Conservation (phyloP, 257 asterid species). For the Fraxinus pennsylvanica region DNA sequence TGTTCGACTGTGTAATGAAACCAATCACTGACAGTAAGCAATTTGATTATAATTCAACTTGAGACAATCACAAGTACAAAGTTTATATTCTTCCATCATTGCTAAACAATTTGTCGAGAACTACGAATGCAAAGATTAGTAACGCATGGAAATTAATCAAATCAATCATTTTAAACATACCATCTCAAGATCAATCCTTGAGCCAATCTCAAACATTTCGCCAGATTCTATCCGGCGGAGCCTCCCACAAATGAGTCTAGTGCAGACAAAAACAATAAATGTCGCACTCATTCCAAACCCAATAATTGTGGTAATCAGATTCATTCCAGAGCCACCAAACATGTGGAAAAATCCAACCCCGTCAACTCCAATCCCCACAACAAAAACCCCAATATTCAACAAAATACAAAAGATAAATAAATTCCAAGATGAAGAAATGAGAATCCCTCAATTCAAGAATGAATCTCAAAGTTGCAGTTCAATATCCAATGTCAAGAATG, state of each 20-base stretch:
- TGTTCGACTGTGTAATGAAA: neutral
- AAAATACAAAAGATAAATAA: slow-evolving; percentile 7
- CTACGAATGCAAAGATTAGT: neutral
- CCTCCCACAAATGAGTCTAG: slow-evolving; percentile 80
- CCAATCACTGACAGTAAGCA: neutral
- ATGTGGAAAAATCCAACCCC: slow-evolving; percentile 31
- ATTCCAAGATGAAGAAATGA: slow-evolving; percentile 34
- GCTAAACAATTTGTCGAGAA: neutral
- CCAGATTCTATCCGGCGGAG: slow-evolving; percentile 62
- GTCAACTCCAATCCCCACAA: slow-evolving; percentile 23
- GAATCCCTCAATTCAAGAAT: slow-evolving; percentile 18
- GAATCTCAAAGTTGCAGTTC: slow-evolving; percentile 23
- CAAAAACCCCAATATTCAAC: neutral
- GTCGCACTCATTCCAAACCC: slow-evolving; percentile 98
- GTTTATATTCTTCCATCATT: neutral
- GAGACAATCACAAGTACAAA: neutral
- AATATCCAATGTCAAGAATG: slow-evolving; percentile 26
- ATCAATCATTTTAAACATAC: slow-evolving; percentile 33
- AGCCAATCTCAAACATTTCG: slow-evolving; percentile 69
- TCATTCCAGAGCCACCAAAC: slow-evolving; percentile 78
- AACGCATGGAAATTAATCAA: neutral
- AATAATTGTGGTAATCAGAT: slow-evolving; percentile 78
- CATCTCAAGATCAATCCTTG: slow-evolving; percentile 81
- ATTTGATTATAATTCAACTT: neutral
- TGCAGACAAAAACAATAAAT: slow-evolving; percentile 86